Evolutionary conservation across 1,284 basidiomycete species (phyloP).

Genomic region (Rhodotorula sp.): DNA sequence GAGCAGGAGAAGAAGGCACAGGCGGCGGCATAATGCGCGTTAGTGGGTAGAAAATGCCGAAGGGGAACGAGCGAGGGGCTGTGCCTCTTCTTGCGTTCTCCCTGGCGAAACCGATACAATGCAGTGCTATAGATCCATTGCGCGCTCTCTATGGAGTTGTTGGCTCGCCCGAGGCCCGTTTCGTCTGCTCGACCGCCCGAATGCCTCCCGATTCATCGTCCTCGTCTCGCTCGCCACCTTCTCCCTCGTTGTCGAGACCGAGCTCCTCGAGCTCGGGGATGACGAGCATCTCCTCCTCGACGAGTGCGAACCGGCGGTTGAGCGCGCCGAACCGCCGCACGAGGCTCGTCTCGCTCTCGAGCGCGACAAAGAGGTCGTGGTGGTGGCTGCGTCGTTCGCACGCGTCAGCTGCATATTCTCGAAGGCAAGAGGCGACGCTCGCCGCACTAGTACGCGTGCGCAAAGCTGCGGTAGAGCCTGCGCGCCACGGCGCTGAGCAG

Average conservation of each 20-base stretch:
- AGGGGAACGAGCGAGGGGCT: background rate
- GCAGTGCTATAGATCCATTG: background rate
- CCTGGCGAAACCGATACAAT: background rate
- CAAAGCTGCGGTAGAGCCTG: constrained; percentile 89
- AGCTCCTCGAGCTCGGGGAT: constrained; percentile 54
- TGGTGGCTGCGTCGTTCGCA: background rate
- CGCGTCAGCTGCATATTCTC: background rate
- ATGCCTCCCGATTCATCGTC: background rate
- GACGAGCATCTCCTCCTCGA: constrained; percentile 76
- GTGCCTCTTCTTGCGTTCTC: background rate
- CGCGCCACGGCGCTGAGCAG: constrained; percentile 86
- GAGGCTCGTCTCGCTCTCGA: constrained; percentile 74
- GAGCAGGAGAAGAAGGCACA: background rate
- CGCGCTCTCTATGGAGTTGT: too few relatives aligned
- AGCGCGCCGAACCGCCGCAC: constrained; percentile 88
- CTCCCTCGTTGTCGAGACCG: background rate
- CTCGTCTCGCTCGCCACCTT: background rate
- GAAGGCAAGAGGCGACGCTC: background rate
- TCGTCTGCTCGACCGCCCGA: background rate
- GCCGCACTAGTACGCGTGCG: constrained; percentile 73
- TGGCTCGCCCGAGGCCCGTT: background rate
- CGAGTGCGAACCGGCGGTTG: constrained; percentile 76
- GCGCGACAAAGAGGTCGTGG: constrained; percentile 16
- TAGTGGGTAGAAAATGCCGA: background rate
- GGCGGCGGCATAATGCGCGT: background rate